Evolutionary conservation across 2,329 filamentous ascomycete genomes (phyloP).

Genomic region (Cladophialophora chaetospira): DNA sequence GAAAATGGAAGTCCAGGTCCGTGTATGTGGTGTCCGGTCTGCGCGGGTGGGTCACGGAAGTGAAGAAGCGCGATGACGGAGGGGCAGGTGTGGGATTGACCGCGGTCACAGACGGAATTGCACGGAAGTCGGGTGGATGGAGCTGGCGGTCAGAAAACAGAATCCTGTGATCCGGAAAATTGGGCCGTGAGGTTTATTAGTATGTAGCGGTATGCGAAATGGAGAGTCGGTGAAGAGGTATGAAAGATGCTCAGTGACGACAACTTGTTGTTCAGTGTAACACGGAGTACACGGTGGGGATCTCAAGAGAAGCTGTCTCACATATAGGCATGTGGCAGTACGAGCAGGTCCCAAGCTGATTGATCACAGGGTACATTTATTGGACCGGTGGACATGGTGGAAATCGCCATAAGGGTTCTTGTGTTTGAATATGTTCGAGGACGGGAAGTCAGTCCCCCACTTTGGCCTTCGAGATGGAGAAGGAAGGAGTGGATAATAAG

Average conservation of each 20-base stretch:
- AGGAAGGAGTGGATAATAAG: not conserved
- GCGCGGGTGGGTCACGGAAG: not conserved
- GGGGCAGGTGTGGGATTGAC: not conserved
- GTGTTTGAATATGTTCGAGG: not conserved
- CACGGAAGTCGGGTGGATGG: not conserved
- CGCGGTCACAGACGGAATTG: not conserved
- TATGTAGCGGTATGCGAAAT: not conserved
- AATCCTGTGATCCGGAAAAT: not conserved
- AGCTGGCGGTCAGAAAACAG: not conserved
- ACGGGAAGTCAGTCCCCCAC: slow-evolving; percentile 1
- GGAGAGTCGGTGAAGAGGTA: slow-evolving; percentile 2
- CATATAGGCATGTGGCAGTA: not conserved
- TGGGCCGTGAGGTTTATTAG: not conserved
- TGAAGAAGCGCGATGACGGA: not conserved
- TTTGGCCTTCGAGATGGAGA: not conserved
- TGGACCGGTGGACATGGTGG: not conserved
- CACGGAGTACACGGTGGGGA: not conserved
- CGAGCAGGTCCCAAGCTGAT: not conserved
- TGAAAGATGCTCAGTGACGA: not conserved
- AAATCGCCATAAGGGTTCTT: not conserved
- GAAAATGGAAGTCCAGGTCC: not conserved
- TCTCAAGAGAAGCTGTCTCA: not conserved
- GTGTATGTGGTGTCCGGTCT: not conserved
- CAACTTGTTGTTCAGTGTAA: not conserved
- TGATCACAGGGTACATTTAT: not conserved